Conservation (phyloP, 2,329 filamentous ascomycete species). For the Beauveria brongniartii region DNA sequence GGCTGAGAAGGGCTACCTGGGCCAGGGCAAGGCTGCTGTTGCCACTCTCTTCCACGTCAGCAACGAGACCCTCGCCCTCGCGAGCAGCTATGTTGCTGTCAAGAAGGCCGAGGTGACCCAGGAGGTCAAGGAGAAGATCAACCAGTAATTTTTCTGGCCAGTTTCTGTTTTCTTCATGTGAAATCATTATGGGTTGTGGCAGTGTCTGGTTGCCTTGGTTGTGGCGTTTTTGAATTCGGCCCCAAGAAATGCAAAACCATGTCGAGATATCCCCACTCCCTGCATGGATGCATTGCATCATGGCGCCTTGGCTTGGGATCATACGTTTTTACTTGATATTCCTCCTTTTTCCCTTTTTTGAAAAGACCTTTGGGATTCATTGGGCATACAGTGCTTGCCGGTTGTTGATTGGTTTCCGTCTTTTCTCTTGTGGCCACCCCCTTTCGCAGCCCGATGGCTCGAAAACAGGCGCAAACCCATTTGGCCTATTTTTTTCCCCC, state of each 20-base stretch:
- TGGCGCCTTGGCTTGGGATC: neutral
- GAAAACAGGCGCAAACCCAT: conserved; percentile 1
- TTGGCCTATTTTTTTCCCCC: neutral
- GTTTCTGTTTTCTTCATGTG: neutral
- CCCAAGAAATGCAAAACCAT: neutral
- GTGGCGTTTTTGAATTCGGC: conserved; percentile 7
- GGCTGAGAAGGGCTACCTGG: conserved; percentile 55
- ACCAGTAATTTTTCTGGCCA: conserved; percentile 27
- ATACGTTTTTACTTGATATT: neutral
- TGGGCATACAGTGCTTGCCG: conserved; percentile 10
- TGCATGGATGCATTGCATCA: neutral
- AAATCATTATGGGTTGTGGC: neutral
- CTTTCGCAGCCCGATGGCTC: neutral
- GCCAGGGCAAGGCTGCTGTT: conserved; percentile 61
- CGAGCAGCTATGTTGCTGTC: conserved; percentile 48
- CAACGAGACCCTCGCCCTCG: conserved; percentile 54
- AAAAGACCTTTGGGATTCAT: neutral
- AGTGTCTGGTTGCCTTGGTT: neutral
- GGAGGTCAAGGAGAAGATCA: conserved; percentile 41
- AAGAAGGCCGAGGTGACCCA: conserved; percentile 57
- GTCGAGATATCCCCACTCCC: neutral
- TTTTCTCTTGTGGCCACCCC: conserved; percentile 4
- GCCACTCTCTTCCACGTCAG: conserved; percentile 60
- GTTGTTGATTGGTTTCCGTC: conserved; percentile 9
- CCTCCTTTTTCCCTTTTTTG: neutral